phyloP scores from a whole-genome alignment of 116 monocot genomes.

The Trichopus zeylanicus region DNA sequence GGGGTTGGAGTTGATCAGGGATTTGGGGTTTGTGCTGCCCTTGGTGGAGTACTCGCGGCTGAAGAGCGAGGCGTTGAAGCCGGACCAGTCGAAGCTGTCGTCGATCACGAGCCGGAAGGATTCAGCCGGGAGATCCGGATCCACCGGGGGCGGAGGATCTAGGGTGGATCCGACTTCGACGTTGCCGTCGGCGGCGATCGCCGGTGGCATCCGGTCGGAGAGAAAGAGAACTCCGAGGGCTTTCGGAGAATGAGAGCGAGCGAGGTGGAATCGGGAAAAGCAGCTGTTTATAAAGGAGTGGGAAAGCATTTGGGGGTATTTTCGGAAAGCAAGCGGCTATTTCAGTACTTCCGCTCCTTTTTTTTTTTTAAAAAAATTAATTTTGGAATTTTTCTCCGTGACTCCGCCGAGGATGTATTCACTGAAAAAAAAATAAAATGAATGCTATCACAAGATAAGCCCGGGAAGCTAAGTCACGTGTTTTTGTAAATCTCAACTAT shows the following conservation, averaged over 20 bases:
- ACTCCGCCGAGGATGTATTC: too few species aligned
- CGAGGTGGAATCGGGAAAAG: not conserved
- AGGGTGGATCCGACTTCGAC: not conserved
- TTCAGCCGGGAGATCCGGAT: constrained; percentile 35
- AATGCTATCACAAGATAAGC: too few species aligned
- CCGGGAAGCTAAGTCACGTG: too few species aligned
- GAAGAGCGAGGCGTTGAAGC: constrained; percentile 17
- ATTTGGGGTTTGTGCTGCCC: constrained; percentile 49
- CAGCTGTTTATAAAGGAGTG: not conserved
- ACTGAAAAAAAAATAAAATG: too few species aligned
- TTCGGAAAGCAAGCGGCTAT: too few species aligned
- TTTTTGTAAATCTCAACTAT: too few species aligned
- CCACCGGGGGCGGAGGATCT: not conserved
- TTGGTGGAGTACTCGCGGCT: constrained; percentile 45
- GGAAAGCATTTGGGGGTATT: not conserved
- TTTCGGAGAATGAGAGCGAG: not conserved
- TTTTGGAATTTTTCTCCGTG: too few species aligned
- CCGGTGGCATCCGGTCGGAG: not conserved
- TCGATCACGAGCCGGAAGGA: constrained; percentile 23
- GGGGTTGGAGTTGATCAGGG: constrained; percentile 4
- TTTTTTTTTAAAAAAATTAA: too few species aligned
- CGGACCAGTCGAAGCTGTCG: constrained; percentile 6
- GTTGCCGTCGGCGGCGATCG: not conserved
- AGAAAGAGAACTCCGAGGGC: not conserved
- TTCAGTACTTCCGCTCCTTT: too few species aligned